Conservation (phyloP, 805 yeast genomes). For the Lachancea cidri region DNA sequence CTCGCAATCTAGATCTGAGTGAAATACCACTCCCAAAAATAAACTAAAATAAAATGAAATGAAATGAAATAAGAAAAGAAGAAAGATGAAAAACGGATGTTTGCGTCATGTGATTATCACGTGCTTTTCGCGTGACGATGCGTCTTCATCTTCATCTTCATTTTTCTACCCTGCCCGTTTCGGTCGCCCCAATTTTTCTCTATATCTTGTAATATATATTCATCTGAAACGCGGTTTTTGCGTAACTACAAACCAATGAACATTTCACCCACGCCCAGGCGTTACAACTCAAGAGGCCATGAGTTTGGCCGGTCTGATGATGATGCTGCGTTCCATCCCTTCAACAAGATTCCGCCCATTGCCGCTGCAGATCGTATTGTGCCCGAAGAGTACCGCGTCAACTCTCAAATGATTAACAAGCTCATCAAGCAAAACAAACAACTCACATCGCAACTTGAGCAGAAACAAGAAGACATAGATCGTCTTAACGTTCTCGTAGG, state of each 20-base stretch:
- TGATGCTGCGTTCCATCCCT: slow-evolving; percentile 6
- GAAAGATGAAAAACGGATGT: too few relatives aligned
- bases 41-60: too few relatives aligned
- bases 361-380: slow-evolving; percentile 20
- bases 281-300: slow-evolving; percentile 18
- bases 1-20: too few relatives aligned
- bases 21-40: too few relatives aligned
- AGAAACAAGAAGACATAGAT: slow-evolving; percentile 28
- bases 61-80: too few relatives aligned
- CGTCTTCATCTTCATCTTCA: too few relatives aligned
- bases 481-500: slow-evolving; percentile 31
- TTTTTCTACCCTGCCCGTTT: background rate
- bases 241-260: slow-evolving; percentile 17
- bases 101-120: background rate
- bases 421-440: slow-evolving; percentile 35
- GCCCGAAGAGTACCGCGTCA: slow-evolving; percentile 34
- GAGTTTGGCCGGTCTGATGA: slow-evolving; percentile 2
- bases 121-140: too few relatives aligned
- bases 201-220: background rate
- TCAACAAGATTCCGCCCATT: slow-evolving; percentile 5
- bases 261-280: slow-evolving; percentile 29
- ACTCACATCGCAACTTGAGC: slow-evolving; percentile 29
- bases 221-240: background rate
- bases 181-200: background rate
- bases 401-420: slow-evolving; percentile 36